Conservation (phyloP, 1,284 basidiomycete species). For the Fomitopsis pinicola region DNA sequence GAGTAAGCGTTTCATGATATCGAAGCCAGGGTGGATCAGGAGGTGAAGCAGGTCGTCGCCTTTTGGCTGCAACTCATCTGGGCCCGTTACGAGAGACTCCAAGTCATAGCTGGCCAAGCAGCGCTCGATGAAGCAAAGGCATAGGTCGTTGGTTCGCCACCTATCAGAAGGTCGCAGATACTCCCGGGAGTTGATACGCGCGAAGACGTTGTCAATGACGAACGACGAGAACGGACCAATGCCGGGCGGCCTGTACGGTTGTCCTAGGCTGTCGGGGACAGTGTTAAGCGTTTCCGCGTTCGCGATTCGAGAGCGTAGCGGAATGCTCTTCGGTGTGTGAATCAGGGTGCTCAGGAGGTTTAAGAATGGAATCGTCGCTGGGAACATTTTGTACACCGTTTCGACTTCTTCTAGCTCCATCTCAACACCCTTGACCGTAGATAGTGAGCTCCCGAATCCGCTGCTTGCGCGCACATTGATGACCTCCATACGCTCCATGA, state of each 20-base stretch:
- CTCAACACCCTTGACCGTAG: slow-evolving; percentile 66
- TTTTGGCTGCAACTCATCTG: slow-evolving; percentile 47
- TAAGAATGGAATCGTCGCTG: slow-evolving; percentile 86
- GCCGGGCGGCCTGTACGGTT: slow-evolving; percentile 72
- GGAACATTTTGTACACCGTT: slow-evolving; percentile 73
- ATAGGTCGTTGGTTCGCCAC: slow-evolving; percentile 86
- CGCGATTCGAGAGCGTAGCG: slow-evolving; percentile 52
- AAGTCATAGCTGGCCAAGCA: slow-evolving; percentile 81
- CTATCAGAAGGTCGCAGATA: slow-evolving; percentile 74
- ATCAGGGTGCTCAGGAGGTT: slow-evolving; percentile 79
- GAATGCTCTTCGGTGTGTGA: slow-evolving; percentile 69
- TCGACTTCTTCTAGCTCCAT: slow-evolving; percentile 87
- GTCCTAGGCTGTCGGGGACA: slow-evolving; percentile 73
- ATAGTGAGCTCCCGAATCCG: slow-evolving; percentile 36
- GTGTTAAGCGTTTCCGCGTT: slow-evolving; percentile 66
- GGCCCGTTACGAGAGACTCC: slow-evolving; percentile 50
- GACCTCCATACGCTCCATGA: slow-evolving; percentile 83
- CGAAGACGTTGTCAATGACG: slow-evolving; percentile 86
- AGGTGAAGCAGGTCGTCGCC: slow-evolving; percentile 50
- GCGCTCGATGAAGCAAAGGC: slow-evolving; percentile 83
- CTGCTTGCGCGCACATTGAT: slow-evolving; percentile 61
- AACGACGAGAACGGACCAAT: slow-evolving; percentile 79
- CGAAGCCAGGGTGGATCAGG: slow-evolving; percentile 84
- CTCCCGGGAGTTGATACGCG: slow-evolving; percentile 66
- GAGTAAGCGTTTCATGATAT: slow-evolving; percentile 79